Conservation (phyloP, 2,329 filamentous ascomycete genomes). For the Penicillium concentricum region DNA sequence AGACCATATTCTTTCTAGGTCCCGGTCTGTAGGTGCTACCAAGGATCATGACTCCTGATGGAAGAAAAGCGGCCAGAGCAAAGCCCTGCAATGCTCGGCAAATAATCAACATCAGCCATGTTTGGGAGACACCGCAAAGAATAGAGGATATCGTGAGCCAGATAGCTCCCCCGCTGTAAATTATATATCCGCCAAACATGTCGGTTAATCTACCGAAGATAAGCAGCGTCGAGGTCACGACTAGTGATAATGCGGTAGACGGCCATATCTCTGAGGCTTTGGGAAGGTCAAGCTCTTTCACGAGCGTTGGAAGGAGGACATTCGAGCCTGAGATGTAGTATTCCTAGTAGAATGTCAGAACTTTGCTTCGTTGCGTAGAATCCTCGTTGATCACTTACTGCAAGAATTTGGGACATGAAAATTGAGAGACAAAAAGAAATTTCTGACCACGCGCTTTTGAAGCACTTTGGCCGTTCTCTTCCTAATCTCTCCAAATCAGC, state of each 20-base stretch:
- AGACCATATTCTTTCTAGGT: conserved; percentile 67
- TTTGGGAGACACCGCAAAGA: conserved; percentile 66
- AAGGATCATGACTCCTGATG: conserved; percentile 65
- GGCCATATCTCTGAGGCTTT: conserved; percentile 60
- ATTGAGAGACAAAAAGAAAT: conserved; percentile 62
- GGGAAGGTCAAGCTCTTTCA: conserved; percentile 63
- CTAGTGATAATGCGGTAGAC: conserved; percentile 52
- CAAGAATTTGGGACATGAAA: conserved; percentile 62
- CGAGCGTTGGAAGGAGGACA: conserved; percentile 65
- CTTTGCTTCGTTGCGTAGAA: neutral
- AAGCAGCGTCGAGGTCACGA: conserved; percentile 49
- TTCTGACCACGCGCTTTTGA: conserved; percentile 56
- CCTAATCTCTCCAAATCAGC: conserved; percentile 58
- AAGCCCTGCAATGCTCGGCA: conserved; percentile 73
- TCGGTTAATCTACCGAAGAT: conserved; percentile 58
- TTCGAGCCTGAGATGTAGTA: conserved; percentile 76
- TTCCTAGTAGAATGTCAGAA: conserved; percentile 49
- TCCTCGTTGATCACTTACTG: conserved; percentile 40
- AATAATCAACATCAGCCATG: conserved; percentile 68
- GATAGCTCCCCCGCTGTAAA: conserved; percentile 61
- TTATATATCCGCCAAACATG: conserved; percentile 62
- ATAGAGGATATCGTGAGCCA: conserved; percentile 70
- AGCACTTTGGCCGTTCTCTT: conserved; percentile 59
- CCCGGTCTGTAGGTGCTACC: conserved; percentile 66
- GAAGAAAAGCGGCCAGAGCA: conserved; percentile 69